Conservation (phyloP, 495 filamentous ascomycete species). For the Xylaria grammica region DNA sequence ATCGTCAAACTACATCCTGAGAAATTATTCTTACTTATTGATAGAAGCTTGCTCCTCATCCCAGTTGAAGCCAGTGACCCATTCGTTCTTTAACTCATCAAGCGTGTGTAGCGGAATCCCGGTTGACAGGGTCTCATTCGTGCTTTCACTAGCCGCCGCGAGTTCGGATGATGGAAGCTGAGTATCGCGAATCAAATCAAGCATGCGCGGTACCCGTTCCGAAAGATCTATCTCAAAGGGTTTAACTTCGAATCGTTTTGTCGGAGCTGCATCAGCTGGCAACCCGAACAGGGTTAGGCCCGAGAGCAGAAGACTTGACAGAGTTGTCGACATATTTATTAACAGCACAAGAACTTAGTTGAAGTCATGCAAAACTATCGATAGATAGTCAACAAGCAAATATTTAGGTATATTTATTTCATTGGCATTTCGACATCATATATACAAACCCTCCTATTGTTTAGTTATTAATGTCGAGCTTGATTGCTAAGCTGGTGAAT, state of each 20-base stretch:
- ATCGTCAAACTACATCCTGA: not conserved
- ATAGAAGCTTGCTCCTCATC: slow-evolving; percentile 6
- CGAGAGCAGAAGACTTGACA: not conserved
- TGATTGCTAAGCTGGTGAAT: not conserved
- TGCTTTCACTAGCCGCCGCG: not conserved
- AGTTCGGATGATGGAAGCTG: not conserved
- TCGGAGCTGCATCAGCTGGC: not conserved
- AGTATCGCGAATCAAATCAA: not conserved
- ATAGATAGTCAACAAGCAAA: no score
- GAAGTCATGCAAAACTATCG: not conserved
- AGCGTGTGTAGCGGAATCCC: slow-evolving; percentile 1
- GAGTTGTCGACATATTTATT: not conserved
- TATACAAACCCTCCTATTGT: not conserved
- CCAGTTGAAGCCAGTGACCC: slow-evolving; percentile 1
- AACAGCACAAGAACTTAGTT: not conserved
- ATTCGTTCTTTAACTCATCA: not conserved
- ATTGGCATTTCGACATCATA: not conserved
- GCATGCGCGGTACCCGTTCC: slow-evolving; percentile 8
- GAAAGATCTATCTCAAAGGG: not conserved
- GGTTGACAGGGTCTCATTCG: not conserved
- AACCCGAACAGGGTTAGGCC: slow-evolving; percentile 6
- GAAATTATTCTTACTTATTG: not conserved
- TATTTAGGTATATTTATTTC: not conserved
- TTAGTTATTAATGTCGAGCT: not conserved
- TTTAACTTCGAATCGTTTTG: not conserved